A percentile compares a stretch with the other conserved stretches of the same genome.
Conservation (phyloP, 371 early-diverging fungal genomes). For the Saksenaea oblongispora region DNA sequence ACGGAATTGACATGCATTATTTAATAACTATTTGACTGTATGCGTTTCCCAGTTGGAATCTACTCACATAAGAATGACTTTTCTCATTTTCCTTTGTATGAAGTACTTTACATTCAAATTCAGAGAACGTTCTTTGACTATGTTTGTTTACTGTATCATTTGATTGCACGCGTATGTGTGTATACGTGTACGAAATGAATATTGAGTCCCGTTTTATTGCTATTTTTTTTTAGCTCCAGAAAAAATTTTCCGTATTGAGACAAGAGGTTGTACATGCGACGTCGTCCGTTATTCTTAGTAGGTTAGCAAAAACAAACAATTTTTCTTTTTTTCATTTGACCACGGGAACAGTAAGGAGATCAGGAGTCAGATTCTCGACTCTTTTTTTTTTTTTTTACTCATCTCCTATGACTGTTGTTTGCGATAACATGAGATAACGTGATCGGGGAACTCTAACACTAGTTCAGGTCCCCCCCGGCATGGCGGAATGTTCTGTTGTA, state of each 20-base stretch:
- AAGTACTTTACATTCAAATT: background rate
- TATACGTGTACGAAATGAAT: background rate
- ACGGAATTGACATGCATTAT: background rate
- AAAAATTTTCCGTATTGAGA: background rate
- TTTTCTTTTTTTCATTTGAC: background rate
- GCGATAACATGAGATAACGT: conserved; percentile 9
- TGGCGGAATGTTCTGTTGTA: conserved; percentile 6
- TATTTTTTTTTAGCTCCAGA: background rate
- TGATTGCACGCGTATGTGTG: background rate
- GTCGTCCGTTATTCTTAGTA: background rate
- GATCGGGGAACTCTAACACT: conserved; percentile 8
- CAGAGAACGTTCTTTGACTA: background rate
- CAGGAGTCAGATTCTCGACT: conserved; percentile 13
- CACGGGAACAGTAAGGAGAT: conserved; percentile 26
- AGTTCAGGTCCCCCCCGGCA: conserved; percentile 4
- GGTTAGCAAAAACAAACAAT: background rate
- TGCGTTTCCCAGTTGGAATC: background rate
- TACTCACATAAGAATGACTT: no score
- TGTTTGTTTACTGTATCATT: background rate
- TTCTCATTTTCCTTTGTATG: no score
- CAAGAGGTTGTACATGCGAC: background rate
- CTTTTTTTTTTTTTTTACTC: background rate
- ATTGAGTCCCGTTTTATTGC: background rate
- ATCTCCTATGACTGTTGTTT: background rate
- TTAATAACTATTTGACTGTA: background rate